Percentiles rank a stretch among this genome's conserved stretches.
Conservation (phyloP, 805 yeast genomes). For the Zygosaccharomyces siamensis region DNA sequence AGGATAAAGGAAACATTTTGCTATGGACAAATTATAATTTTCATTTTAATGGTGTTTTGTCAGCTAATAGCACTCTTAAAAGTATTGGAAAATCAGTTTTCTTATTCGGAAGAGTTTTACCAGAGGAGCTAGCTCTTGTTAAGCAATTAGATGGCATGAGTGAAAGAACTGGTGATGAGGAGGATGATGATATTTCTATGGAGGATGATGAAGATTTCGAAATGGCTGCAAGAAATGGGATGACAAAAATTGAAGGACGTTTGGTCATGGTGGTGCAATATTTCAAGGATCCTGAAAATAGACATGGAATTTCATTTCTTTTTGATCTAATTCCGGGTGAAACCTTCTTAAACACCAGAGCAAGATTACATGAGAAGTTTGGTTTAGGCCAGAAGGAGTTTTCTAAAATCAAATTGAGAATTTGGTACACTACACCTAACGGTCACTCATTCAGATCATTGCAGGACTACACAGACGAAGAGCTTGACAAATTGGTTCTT, state of each 20-base stretch:
- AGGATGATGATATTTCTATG: slow-evolving; percentile 19
- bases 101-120: slow-evolving; percentile 46
- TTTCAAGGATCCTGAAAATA: slow-evolving; percentile 56
- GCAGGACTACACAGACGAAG: slow-evolving; percentile 49
- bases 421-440: slow-evolving; percentile 30
- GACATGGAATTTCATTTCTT: slow-evolving; percentile 83
- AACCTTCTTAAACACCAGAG: slow-evolving; percentile 53
- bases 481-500: slow-evolving; percentile 39
- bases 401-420: slow-evolving; percentile 58
- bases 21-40: slow-evolving; percentile 50
- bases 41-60: slow-evolving; percentile 37
- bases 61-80: slow-evolving; percentile 37
- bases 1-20: slow-evolving; percentile 44
- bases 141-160: slow-evolving; percentile 20
- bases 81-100: slow-evolving; percentile 36
- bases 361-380: slow-evolving; percentile 60
- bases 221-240: slow-evolving; percentile 3
- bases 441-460: slow-evolving; percentile 37
- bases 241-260: slow-evolving; percentile 30
- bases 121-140: slow-evolving; percentile 35
- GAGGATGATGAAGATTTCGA: slow-evolving; percentile 19
- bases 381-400: slow-evolving; percentile 80
- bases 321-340: slow-evolving; percentile 71
- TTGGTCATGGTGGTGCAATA: slow-evolving; percentile 71
- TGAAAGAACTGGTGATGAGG: slow-evolving; percentile 11